Evolutionary conservation across 768 basidiomycete genomes (phyloP), one percentile per base, ranked within the genome.

Genomic region (Boletus edulis): DNA sequence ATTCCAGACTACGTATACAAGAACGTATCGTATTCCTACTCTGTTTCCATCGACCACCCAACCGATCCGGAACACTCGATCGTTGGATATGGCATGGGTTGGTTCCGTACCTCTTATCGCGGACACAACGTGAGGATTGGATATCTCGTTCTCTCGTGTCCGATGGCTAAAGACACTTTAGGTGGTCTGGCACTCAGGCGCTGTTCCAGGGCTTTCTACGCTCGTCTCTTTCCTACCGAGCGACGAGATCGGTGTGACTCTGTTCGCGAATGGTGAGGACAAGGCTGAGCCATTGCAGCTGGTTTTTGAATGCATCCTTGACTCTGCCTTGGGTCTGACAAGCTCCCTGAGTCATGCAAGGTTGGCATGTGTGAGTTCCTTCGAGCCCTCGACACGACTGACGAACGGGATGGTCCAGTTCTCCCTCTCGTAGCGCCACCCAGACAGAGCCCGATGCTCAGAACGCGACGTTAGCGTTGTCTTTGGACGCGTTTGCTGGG

Each of bases 61-160:
- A 8, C 6, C 5, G 20, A 61, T 37, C 48, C 60, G 2, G 59
- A 61, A 17, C 18, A 59, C 0, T 75, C 77, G 1, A 58, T 75
- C 37, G 15, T 39, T 2, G 74, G 68, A 7, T 81, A 79, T 57
- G 76, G 75, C 3, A 59, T 76, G 61, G 79, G 79, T 5, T 80
- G 78, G 78, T 32, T n/a, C 39, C 67, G 74, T 8, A 43, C 15
- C 8, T 72, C 78, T 1, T 77, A 75, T 49, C 66, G 63, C 3
- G 78, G 75, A 0, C 74, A 78, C 51, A 73, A 78, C 27, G 77
- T 78, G 55, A 43, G 66, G 46, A 22, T 24, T 46, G 17, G 14
- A 39, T 29, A 15, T 29, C 29, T 43, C 4, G 8, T 3, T 52
- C 13, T 20, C 10, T 24, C 12, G 17, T 29, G 3, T 20, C 41